Conservation (phyloP, 495 filamentous ascomycete species). For the Penicillium simplicissimum region DNA sequence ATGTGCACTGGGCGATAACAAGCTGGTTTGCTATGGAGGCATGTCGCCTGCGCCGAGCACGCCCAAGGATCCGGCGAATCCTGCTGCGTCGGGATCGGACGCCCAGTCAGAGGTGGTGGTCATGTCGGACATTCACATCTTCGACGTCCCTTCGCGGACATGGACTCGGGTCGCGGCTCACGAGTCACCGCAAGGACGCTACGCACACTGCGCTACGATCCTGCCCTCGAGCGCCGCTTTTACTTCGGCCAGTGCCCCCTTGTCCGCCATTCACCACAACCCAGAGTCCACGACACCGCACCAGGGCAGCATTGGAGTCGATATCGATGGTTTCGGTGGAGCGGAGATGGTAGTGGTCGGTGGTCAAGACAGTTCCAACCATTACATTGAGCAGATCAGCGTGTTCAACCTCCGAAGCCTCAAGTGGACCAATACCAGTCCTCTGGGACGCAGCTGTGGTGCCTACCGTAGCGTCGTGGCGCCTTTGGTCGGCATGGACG, state of each 20-base stretch:
- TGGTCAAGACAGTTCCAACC: slow-evolving; percentile 94
- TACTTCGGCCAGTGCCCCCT: slow-evolving; percentile 74
- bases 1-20: slow-evolving; percentile 89
- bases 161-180: slow-evolving; percentile 83
- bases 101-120: slow-evolving; percentile 87
- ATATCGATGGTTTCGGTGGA: slow-evolving; percentile 85
- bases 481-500: slow-evolving; percentile 68
- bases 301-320: slow-evolving; percentile 81
- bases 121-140: slow-evolving; percentile 98
- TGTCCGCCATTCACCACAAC: slow-evolving; percentile 87
- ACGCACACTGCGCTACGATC: slow-evolving; percentile 95
- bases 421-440: slow-evolving; percentile 88
- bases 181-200: slow-evolving; percentile 88
- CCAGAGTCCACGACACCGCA: slow-evolving; percentile 76
- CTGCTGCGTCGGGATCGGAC: slow-evolving; percentile 53
- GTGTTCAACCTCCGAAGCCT: slow-evolving; percentile 96
- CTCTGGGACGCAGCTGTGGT: slow-evolving; percentile 85
- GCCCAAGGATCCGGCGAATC: slow-evolving; percentile 43
- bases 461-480: slow-evolving; percentile 95
- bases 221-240: slow-evolving; percentile 85
- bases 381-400: slow-evolving; percentile 97
- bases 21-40: slow-evolving; percentile 95
- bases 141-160: slow-evolving; percentile 77
- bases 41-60: slow-evolving; percentile 78
- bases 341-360: slow-evolving; percentile 98